Percentiles rank a stretch among this genome's conserved stretches.
Evolutionary conservation across 2,329 filamentous ascomycete genomes (phyloP).

Genomic region (Drechslerella dactyloides): DNA sequence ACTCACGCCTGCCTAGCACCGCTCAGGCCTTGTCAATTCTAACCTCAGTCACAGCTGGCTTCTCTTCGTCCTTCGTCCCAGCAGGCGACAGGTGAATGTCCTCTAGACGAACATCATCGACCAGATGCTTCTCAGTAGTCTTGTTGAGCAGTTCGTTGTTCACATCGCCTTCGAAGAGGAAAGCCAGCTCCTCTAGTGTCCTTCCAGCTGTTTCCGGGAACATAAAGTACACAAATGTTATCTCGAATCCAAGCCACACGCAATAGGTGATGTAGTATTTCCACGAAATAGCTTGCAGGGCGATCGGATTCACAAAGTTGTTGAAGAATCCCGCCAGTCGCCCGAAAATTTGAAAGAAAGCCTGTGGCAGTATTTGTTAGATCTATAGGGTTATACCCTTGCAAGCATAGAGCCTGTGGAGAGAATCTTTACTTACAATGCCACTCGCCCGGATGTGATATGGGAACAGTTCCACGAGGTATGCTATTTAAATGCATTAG

Average conservation of each 20-base stretch:
- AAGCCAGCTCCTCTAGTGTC: slow-evolving; percentile 61
- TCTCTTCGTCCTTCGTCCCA: slow-evolving; percentile 36
- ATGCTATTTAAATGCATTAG: slow-evolving; percentile 57
- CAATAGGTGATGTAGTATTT: slow-evolving; percentile 61
- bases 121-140: slow-evolving; percentile 38
- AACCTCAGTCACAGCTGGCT: slow-evolving; percentile 10
- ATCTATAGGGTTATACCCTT: too few species aligned
- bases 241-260: slow-evolving; percentile 59
- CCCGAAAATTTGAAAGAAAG: slow-evolving; percentile 57
- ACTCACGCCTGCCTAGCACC: not conserved
- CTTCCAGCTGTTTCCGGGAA: slow-evolving; percentile 60
- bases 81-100: slow-evolving; percentile 15
- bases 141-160: slow-evolving; percentile 44
- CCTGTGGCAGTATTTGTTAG: slow-evolving; percentile 2
- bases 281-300: slow-evolving; percentile 60
- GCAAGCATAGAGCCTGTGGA: too few species aligned
- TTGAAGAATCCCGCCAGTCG: slow-evolving; percentile 63
- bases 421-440: slow-evolving; percentile 62
- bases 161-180: slow-evolving; percentile 54
- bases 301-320: slow-evolving; percentile 62
- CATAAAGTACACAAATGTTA: slow-evolving; percentile 60
- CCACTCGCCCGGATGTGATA: slow-evolving; percentile 66
- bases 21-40: not conserved
- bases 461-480: slow-evolving; percentile 67
- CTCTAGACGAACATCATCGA: slow-evolving; percentile 28